Evolutionary conservation across 352 stramenopile species (phyloP).

Genomic region (Bremia lactucae): DNA sequence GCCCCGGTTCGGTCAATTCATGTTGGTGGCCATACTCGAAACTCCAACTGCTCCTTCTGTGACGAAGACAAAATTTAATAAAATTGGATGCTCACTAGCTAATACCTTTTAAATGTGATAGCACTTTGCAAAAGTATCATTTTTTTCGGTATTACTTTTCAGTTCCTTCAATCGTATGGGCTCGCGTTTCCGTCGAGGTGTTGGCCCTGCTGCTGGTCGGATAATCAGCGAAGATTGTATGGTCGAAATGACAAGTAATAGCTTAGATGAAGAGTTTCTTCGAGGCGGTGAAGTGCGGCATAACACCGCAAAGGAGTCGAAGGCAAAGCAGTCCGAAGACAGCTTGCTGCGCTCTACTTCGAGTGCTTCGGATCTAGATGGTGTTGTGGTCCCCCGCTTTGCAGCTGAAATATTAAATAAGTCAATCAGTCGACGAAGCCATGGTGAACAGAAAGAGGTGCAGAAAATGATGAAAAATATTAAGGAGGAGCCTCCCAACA

Average conservation of each 20-base stretch:
- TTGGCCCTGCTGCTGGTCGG: slow-evolving; percentile 3
- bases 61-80: no score
- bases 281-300: slow-evolving; percentile 11
- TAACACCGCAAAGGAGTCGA: slow-evolving; percentile 8
- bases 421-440: slow-evolving; percentile 2
- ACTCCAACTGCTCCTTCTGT: no score
- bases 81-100: no score
- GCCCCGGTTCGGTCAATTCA: no score
- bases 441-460: slow-evolving; percentile 1
- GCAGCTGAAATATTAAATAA: slow-evolving; percentile 1
- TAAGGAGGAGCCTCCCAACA: slow-evolving; percentile 2
- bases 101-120: no score
- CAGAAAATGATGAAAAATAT: neutral
- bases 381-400: slow-evolving; percentile 3
- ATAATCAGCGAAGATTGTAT: slow-evolving; percentile 21
- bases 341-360: slow-evolving; percentile 15
- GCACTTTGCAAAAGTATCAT: no score
- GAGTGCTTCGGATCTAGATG: slow-evolving; percentile 4
- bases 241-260: slow-evolving; percentile 53
- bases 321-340: slow-evolving; percentile 4
- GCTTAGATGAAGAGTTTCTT: slow-evolving; percentile 31
- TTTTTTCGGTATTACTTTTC: no score
- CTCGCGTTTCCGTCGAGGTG: slow-evolving; percentile 25
- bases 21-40: no score
- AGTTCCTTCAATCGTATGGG: no score